Evolutionary conservation across 768 basidiomycete genomes (phyloP), one percentile per base, ranked within the genome.

Genomic region (Pisolithus tinctorius): DNA sequence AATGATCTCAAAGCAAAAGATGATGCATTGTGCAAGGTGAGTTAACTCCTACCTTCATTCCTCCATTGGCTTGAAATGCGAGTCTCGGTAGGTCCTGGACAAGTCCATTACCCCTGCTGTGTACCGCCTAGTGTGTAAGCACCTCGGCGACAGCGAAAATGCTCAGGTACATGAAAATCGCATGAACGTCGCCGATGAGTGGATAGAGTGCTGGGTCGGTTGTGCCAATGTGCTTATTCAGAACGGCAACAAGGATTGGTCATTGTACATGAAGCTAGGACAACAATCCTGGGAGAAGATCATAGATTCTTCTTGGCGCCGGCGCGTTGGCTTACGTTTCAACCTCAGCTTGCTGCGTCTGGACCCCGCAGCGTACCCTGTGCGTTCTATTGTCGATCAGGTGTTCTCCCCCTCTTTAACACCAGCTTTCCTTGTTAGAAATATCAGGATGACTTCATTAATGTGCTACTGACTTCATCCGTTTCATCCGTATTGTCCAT

Each of bases 121-220:
- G 40, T 84, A 78, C 57, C 71, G 74, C 5, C 71, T 83, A 23
- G 67, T 84, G 10, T 79, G 72, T 66, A 64, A 73, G 67, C 65
- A 74, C 68, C 66, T 81, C 61, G 61, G 64, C 45, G 72, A 71
- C 25, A 61, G 61, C 17, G 56, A 60, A 29, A 41, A 59, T 16
- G 53, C 51, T 14, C 56, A 49, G 48, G 51, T 45, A 9, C 57
- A 57, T 20, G 57, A 63, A 45, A 50, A 56, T 50, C 57, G 63
- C 45, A 44, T 55, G 8, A 53, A 53, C 27, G 75, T 78, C 46
- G 74, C 81, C 26, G 79, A 81, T 57, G 61, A 65, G 26, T 80
- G 88, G 73, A 73, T 88, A 30, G 78, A 81, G 49, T 84, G 83
- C 57, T 93, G 88, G 87, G 72, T 86, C 6, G 80, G 82, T 4